Percentiles rank a stretch among this genome's conserved stretches.
These are phyloP conservation scores for Kodamaea lidongshanica DNA, from an alignment of 805 yeast species.

Conservation along the genomic window DNA sequence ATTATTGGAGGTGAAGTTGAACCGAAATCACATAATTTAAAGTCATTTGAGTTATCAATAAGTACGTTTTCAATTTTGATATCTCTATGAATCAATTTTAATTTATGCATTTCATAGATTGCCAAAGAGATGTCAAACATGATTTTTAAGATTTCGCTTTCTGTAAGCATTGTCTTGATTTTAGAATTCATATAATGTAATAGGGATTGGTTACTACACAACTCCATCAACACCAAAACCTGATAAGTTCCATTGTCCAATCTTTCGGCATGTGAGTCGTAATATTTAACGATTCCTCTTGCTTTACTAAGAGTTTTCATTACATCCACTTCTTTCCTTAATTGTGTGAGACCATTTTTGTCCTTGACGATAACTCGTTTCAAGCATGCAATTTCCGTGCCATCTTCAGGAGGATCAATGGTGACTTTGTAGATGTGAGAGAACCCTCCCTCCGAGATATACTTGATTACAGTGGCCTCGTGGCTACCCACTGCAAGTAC, in stretches of 20 bases:
- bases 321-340: constrained; percentile 72
- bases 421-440: constrained; percentile 70
- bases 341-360: constrained; percentile 56
- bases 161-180: constrained; percentile 69
- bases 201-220: constrained; percentile 80
- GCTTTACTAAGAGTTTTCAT: constrained; percentile 60
- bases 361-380: constrained; percentile 71
- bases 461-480: constrained; percentile 28
- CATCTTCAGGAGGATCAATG: constrained; percentile 43
- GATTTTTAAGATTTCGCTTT: constrained; percentile 71
- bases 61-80: constrained; percentile 91
- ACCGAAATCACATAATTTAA: constrained; percentile 91
- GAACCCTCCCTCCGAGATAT: constrained; percentile 58
- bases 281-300: constrained; percentile 58
- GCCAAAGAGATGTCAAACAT: constrained; percentile 79
- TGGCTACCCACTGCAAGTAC: constrained; percentile 38
- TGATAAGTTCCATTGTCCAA: constrained; percentile 56
- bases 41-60: constrained; percentile 61
- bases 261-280: constrained; percentile 72
- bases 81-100: constrained; percentile 82
- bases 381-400: constrained; percentile 53
- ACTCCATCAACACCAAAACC: constrained; percentile 87
- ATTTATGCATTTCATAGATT: constrained; percentile 76
- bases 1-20: constrained; percentile 65
- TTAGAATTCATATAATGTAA: constrained; percentile 88